These are phyloP conservation scores for Fusarium torulosum DNA, from an alignment of 2,329 filamentous ascomycete species.

Conservation along the genomic window DNA sequence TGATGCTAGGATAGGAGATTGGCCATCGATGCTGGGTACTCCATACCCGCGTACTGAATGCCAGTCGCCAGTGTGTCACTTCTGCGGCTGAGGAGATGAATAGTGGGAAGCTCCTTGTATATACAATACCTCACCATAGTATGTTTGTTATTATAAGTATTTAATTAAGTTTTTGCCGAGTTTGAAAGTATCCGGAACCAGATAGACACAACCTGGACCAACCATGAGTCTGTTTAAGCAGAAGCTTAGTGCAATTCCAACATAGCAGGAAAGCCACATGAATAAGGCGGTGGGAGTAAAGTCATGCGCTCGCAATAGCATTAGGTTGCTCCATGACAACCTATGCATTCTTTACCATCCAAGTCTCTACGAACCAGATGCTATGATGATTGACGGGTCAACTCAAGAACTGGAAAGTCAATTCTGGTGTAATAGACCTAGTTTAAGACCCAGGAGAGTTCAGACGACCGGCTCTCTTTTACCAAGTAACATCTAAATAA, in stretches of 20 bases:
- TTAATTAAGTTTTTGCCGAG: slow-evolving; percentile 1
- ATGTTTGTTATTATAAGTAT: not conserved
- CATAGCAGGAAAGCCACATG: not conserved
- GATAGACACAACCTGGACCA: not conserved
- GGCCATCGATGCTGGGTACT: not conserved
- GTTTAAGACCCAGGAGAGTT: no score
- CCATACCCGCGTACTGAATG: not conserved
- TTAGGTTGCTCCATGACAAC: slow-evolving; percentile 1
- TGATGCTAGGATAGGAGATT: slow-evolving; percentile 22
- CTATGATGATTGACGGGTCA: not conserved
- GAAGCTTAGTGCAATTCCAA: not conserved
- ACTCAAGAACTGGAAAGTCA: slow-evolving; percentile 1
- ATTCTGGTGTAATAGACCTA: not conserved
- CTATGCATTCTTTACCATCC: slow-evolving; percentile 8
- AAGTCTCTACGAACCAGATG: not conserved
- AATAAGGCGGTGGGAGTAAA: not conserved
- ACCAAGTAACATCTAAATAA: no score
- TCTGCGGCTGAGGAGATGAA: not conserved
- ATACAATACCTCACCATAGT: not conserved
- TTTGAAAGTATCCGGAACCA: not conserved
- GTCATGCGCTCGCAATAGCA: not conserved
- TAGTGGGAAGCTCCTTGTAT: not conserved
- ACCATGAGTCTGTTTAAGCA: not conserved
- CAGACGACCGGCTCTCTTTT: no score
- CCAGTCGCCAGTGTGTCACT: not conserved